phyloP scores from a whole-genome alignment of 306 rosid genomes.

The Trichosanthes cucumerina region DNA sequence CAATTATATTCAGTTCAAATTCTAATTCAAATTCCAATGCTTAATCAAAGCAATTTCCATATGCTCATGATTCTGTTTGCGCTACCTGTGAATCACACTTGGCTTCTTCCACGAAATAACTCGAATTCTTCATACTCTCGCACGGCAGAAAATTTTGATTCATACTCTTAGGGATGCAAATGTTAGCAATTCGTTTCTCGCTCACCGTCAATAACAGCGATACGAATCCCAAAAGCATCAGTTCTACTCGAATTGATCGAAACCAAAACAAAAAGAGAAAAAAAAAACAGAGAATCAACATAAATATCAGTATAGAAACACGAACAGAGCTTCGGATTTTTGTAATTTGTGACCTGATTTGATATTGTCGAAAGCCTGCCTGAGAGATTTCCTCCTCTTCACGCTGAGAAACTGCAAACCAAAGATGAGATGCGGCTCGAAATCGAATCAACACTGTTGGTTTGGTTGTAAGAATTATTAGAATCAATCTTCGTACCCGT shows the following conservation, averaged over 20 bases:
- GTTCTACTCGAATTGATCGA: constrained; percentile 14
- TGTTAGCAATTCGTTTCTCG: constrained; percentile 29
- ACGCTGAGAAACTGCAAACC: constrained; percentile 26
- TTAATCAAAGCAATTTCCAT: neutral
- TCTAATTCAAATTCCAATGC: too few species aligned
- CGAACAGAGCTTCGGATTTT: neutral
- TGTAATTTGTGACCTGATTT: constrained; percentile 26
- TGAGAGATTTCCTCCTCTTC: constrained; percentile 30
- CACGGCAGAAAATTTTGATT: constrained; percentile 39
- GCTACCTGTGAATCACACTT: constrained; percentile 29
- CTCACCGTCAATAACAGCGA: constrained; percentile 35
- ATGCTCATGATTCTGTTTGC: too few species aligned
- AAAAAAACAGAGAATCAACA: neutral
- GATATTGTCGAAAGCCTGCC: constrained; percentile 37
- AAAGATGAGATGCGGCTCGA: neutral
- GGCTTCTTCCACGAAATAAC: constrained; percentile 27
- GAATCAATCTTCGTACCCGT: constrained; percentile 13
- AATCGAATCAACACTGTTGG: too few species aligned
- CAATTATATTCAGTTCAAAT: too few species aligned
- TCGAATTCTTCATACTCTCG: neutral
- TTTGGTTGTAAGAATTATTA: neutral
- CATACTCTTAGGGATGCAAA: constrained; percentile 33
- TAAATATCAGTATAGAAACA: neutral
- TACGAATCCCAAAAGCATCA: constrained; percentile 44
- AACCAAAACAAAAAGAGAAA: neutral